These are phyloP conservation scores for Monascus ruber DNA, from an alignment of 2,329 filamentous ascomycete genomes.

Conservation along the genomic window DNA sequence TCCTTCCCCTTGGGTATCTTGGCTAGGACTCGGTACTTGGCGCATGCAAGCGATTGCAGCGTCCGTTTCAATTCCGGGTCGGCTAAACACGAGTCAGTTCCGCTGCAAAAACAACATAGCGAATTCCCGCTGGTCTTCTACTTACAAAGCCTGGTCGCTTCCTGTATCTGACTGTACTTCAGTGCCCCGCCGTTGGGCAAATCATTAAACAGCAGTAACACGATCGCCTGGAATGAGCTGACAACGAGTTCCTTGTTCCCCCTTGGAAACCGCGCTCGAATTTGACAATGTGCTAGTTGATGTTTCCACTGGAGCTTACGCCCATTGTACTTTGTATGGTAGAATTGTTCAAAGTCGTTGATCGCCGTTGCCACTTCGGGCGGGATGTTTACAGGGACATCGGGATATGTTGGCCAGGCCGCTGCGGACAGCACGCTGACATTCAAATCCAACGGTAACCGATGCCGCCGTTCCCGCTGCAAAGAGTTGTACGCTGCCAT, in stretches of 20 bases:
- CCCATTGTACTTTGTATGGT: constrained; percentile 80
- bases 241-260: constrained; percentile 81
- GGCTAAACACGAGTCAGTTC: constrained; percentile 31
- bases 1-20: constrained; percentile 83
- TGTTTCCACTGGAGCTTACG: constrained; percentile 86
- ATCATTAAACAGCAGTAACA: constrained; percentile 81
- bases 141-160: constrained; percentile 60
- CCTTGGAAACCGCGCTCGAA: constrained; percentile 69
- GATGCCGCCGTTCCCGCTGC: constrained; percentile 48
- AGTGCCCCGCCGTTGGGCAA: constrained; percentile 52
- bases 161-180: constrained; percentile 62
- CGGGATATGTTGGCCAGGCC: constrained; percentile 86
- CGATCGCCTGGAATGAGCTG: constrained; percentile 82
- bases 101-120: too few species aligned
- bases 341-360: constrained; percentile 71
- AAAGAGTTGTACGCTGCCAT: constrained; percentile 77
- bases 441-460: constrained; percentile 55
- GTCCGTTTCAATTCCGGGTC: constrained; percentile 76
- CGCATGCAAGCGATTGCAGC: constrained; percentile 88
- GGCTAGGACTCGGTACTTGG: constrained; percentile 67
- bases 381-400: constrained; percentile 64
- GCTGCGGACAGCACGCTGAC: constrained; percentile 86
- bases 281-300: constrained; percentile 76
- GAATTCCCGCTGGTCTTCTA: constrained; percentile 3
- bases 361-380: constrained; percentile 63